phyloP scores from a whole-genome alignment of 1,284 basidiomycete species.

The Wallemia hederae region DNA sequence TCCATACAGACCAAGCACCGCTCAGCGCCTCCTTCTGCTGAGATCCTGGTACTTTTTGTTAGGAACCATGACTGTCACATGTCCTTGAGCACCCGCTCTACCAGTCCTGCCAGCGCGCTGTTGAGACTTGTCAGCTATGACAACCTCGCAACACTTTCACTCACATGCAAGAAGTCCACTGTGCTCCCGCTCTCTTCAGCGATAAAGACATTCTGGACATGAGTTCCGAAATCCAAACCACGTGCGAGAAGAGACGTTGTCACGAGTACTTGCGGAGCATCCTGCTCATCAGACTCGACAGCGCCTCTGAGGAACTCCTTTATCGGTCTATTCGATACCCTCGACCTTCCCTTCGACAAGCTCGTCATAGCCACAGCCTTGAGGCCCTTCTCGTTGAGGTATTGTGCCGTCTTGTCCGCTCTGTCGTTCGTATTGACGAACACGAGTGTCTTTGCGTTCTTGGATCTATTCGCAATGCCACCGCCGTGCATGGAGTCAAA shows the following conservation, averaged over 20 bases:
- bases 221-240: conserved; percentile 54
- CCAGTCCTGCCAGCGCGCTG: conserved; percentile 34
- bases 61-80: conserved; percentile 17
- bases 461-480: not conserved
- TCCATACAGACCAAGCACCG: not conserved
- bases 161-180: conserved; percentile 48
- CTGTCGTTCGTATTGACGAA: conserved; percentile 48
- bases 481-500: not conserved
- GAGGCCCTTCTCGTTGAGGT: conserved; percentile 31
- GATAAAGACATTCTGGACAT: conserved; percentile 47
- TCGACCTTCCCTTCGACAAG: conserved; percentile 24
- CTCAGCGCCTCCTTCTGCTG: not conserved
- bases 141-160: too few relatives aligned
- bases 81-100: conserved; percentile 37
- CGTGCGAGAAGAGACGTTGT: conserved; percentile 74
- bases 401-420: conserved; percentile 28
- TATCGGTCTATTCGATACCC: conserved; percentile 42
- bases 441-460: conserved; percentile 30
- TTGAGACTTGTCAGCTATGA: conserved; percentile 1
- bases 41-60: not conserved
- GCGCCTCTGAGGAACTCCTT: conserved; percentile 27
- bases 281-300: conserved; percentile 3
- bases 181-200: conserved; percentile 57
- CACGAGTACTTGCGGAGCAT: conserved; percentile 35
- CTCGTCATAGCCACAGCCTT: conserved; percentile 33